Conservation (phyloP, 1,139 yeast genomes). For the Meyerozyma carpophila region DNA sequence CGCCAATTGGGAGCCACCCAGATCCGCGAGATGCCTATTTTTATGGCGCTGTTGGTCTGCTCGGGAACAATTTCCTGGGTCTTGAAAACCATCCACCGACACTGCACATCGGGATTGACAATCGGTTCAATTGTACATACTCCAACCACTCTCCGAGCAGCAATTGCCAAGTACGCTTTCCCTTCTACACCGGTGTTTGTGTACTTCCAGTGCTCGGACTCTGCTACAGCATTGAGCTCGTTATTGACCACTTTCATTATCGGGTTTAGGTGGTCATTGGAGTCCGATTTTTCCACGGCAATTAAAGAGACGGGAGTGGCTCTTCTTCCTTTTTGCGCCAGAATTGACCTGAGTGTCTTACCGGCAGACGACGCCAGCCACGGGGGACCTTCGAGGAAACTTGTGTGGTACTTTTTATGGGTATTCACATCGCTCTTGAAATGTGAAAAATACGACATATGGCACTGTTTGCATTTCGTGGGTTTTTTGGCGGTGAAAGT, state of each 20-base stretch:
- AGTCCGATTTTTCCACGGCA: not conserved
- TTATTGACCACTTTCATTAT: slow-evolving; percentile 48
- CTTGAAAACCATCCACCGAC: slow-evolving; percentile 45
- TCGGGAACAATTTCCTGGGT: slow-evolving; percentile 31
- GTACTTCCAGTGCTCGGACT: slow-evolving; percentile 42
- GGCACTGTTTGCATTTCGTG: slow-evolving; percentile 49
- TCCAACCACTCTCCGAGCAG: slow-evolving; percentile 44
- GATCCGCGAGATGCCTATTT: slow-evolving; percentile 59
- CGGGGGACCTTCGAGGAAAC: slow-evolving; percentile 41
- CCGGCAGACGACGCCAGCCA: slow-evolving; percentile 22
- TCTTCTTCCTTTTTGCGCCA: not conserved
- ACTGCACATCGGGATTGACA: slow-evolving; percentile 13
- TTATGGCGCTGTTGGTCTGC: slow-evolving; percentile 22
- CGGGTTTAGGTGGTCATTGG: slow-evolving; percentile 2
- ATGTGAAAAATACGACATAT: slow-evolving; percentile 51
- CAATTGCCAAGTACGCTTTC: slow-evolving; percentile 43
- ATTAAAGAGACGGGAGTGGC: not conserved
- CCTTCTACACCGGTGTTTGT: slow-evolving; percentile 4
- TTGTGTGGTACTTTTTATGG: slow-evolving; percentile 46
- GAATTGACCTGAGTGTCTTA: not conserved
- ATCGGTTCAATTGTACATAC: slow-evolving; percentile 43
- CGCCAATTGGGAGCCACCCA: slow-evolving; percentile 57
- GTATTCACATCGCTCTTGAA: slow-evolving; percentile 38
- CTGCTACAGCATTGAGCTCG: slow-evolving; percentile 56
- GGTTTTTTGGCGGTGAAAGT: slow-evolving; percentile 2